Evolutionary conservation across 345 rosid genomes (phyloP).

Genomic region (Acer negundo): DNA sequence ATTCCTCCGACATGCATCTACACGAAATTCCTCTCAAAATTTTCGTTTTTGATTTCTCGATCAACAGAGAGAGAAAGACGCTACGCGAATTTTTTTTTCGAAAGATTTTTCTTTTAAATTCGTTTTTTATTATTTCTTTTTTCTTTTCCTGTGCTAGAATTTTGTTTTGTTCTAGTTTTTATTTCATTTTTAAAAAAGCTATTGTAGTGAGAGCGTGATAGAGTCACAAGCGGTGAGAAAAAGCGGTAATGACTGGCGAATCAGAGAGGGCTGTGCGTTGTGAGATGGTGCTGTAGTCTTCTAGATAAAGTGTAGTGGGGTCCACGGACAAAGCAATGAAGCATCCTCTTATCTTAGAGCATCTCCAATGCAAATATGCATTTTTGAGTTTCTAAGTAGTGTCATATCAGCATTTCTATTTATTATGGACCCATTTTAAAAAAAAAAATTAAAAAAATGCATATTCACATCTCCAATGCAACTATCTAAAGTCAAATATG

Average conservation of each 20-base stretch:
- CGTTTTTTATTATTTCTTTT: neutral
- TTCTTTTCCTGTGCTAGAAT: neutral
- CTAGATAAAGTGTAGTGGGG: neutral
- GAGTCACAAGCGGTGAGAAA: neutral
- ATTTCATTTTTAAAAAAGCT: too few relatives aligned
- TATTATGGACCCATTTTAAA: too few relatives aligned
- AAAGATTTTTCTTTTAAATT: neutral
- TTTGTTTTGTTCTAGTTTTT: neutral
- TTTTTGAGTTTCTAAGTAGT: too few relatives aligned
- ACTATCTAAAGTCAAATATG: too few relatives aligned
- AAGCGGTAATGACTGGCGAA: neutral
- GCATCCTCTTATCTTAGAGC: neutral
- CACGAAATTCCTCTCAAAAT: constrained; percentile 20
- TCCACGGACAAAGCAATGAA: neutral
- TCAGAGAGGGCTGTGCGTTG: neutral
- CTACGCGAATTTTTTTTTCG: neutral
- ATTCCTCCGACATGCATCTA: constrained; percentile 80
- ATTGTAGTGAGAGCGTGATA: neutral
- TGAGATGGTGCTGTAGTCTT: neutral
- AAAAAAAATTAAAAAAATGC: too few relatives aligned
- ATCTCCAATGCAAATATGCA: too few relatives aligned
- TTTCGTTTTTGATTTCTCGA: neutral
- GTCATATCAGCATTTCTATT: too few relatives aligned
- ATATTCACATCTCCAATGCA: too few relatives aligned
- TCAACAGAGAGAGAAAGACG: neutral